Base-by-base conservation (phyloP, 495 filamentous ascomycete genomes). In the Annulohypoxylon stygium region DNA sequence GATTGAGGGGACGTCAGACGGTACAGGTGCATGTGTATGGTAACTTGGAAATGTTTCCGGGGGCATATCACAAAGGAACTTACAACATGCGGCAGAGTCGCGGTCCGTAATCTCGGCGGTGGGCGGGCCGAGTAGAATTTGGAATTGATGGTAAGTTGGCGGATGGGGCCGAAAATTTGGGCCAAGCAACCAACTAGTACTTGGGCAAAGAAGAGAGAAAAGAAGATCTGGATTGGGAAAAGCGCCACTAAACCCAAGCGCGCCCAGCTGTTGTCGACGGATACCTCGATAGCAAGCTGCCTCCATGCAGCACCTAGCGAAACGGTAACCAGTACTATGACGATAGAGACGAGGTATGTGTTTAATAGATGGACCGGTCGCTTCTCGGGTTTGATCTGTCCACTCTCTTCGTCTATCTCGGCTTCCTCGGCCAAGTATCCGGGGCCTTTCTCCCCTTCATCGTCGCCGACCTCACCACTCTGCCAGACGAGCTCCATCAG, bases 401-500 rank as follows among this genome's bases (percentile, higher is more conserved):
- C 92, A 70, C 86, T 91, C 81, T 94, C 92, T 75, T 90, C 88
- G 78, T 93, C 90, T 50, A 93, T 83, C 64, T 92, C 88, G 37
- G 80, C 78, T 39, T 87, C 87, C 4, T 65, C 75, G 9, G 82
- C 72, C 2, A 75, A 73, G 25, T 82, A 65, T 6, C 79, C 80
- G 62, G 81, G 84, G 76, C 87, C 88, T 47, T 84, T 83, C 20
- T 84, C 76, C 30, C 63, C 59, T 1, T 83, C 83, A n/a, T 85
- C 89, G 3, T 86, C 86, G 0, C 78, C 80, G 1, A 82, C 76
- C 11, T 81, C 78, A 10, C 82, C 85, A 5, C 83, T 82, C 82
- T 88, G 87, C 90, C 91, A 93, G 14, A 93, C 89, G 37, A 93
- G 79, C 62, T 92, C 85, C 88, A 93, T 93, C 30, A 93, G 81